Conservation (phyloP, 2,329 filamentous ascomycete genomes). For the Neobulgaria alba region DNA sequence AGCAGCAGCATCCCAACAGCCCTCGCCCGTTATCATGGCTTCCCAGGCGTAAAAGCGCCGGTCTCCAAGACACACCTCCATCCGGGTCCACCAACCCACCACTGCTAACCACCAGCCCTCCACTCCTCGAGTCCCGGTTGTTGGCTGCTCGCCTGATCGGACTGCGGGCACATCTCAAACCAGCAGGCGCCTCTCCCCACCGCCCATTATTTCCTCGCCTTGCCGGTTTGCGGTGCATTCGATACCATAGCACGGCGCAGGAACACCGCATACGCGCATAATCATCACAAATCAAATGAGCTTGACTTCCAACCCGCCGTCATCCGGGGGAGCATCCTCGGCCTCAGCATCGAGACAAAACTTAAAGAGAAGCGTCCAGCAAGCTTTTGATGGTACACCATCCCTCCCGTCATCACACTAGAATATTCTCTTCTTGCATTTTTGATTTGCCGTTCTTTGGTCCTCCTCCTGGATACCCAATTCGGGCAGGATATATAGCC, state of each 20-base stretch:
- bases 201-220: too few species aligned
- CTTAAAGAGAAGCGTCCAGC: constrained; percentile 51
- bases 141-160: too few species aligned
- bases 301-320: constrained; percentile 28
- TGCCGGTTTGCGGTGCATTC: too few species aligned
- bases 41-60: too few species aligned
- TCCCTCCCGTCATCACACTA: background rate
- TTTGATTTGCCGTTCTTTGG: constrained; percentile 3
- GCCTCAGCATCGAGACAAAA: constrained; percentile 33
- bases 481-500: background rate
- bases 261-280: background rate
- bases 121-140: too few species aligned
- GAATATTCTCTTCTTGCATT: background rate
- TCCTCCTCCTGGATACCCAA: constrained; percentile 1
- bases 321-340: constrained; percentile 25
- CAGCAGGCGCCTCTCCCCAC: too few species aligned
- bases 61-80: too few species aligned
- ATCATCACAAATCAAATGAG: constrained; percentile 13
- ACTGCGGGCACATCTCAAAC: too few species aligned
- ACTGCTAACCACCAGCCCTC: too few species aligned
- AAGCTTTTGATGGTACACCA: constrained; percentile 49
- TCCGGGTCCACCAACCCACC: too few species aligned
- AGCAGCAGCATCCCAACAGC: too few species aligned
- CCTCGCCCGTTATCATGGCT: too few species aligned
- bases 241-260: background rate